A percentile compares a stretch with the other conserved stretches of the same genome.
phyloP scores from a whole-genome alignment of 495 filamentous ascomycete genomes.

The Pyrenopolyporus hunteri region DNA sequence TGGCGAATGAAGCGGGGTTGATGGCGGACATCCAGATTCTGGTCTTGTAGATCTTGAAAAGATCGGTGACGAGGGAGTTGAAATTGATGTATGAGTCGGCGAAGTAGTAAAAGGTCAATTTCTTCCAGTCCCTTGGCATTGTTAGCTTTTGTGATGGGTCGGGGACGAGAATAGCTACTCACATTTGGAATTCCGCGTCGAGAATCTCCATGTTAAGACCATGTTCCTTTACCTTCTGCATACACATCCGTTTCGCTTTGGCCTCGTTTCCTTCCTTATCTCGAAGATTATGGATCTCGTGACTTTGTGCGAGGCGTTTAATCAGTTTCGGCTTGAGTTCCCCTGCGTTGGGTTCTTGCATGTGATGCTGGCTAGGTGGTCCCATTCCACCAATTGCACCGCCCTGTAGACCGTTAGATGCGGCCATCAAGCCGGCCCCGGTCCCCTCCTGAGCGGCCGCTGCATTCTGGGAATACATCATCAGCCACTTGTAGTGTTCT shows the following conservation, averaged over 20 bases:
- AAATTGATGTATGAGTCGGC: slow-evolving; percentile 99
- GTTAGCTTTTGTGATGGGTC: slow-evolving; percentile 12
- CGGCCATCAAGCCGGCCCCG: slow-evolving; percentile 61
- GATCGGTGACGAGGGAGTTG: slow-evolving; percentile 92
- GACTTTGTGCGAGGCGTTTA: slow-evolving; percentile 86
- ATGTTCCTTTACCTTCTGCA: slow-evolving; percentile 94
- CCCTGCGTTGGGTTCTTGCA: slow-evolving; percentile 72
- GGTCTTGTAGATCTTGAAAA: slow-evolving; percentile 99
- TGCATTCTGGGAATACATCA: slow-evolving; percentile 91
- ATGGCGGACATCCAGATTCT: slow-evolving; percentile 99
- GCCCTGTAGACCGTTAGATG: slow-evolving; percentile 63
- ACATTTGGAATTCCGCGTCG: slow-evolving; percentile 99
- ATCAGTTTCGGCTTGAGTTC: slow-evolving; percentile 96
- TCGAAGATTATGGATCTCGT: slow-evolving; percentile 83
- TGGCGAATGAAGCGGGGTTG: slow-evolving; percentile 97
- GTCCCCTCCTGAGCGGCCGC: slow-evolving; percentile 62
- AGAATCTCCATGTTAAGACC: slow-evolving; percentile 97
- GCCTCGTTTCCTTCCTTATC: slow-evolving; percentile 98
- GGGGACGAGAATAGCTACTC: slow-evolving; percentile 47
- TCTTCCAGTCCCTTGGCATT: slow-evolving; percentile 88
- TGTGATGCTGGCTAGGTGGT: slow-evolving; percentile 69
- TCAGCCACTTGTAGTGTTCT: slow-evolving; percentile 94
- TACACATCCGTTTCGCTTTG: slow-evolving; percentile 94
- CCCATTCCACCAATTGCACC: slow-evolving; percentile 79
- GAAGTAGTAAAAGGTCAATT: slow-evolving; percentile 98